A percentile compares a stretch with the other conserved stretches of the same genome.
Evolutionary conservation across 202 grass and related monocot species (phyloP).

Genomic region (Schoenoplectus triqueter): DNA sequence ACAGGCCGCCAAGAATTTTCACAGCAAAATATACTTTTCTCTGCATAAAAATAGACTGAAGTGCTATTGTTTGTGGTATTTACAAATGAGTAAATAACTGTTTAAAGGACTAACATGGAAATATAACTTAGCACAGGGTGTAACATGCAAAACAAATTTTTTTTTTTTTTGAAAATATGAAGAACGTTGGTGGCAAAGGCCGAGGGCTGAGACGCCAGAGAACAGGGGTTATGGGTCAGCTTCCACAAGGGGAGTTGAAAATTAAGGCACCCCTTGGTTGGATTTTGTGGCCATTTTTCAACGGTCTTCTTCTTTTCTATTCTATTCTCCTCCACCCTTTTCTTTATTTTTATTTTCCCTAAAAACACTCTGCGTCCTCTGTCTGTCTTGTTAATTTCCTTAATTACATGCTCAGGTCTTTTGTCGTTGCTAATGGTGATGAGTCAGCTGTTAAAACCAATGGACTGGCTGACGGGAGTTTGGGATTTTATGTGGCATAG

Average conservation of each 20-base stretch:
- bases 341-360: not conserved
- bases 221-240: conserved; percentile 25
- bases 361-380: too few relatives aligned
- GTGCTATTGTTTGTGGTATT: too few relatives aligned
- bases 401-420: conserved; percentile 4
- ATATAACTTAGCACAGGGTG: too few relatives aligned
- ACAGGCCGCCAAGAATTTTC: too few relatives aligned
- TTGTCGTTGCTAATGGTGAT: conserved; percentile 38
- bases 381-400: conserved; percentile 7
- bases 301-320: conserved; percentile 34
- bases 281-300: conserved; percentile 40
- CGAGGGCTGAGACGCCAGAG: conserved; percentile 10
- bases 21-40: too few relatives aligned
- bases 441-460: conserved; percentile 31
- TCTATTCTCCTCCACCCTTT: not conserved
- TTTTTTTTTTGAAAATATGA: not conserved
- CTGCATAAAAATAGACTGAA: too few relatives aligned
- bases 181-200: not conserved
- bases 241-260: conserved; percentile 45
- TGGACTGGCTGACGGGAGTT: not conserved
- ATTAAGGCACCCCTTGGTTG: conserved; percentile 31
- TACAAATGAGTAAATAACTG: too few relatives aligned
- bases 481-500: not conserved
- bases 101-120: too few relatives aligned
- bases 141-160: not conserved